These are phyloP conservation scores for Gastrolobium villosum DNA, from an alignment of 306 rosid genomes.

Conservation along the genomic window DNA sequence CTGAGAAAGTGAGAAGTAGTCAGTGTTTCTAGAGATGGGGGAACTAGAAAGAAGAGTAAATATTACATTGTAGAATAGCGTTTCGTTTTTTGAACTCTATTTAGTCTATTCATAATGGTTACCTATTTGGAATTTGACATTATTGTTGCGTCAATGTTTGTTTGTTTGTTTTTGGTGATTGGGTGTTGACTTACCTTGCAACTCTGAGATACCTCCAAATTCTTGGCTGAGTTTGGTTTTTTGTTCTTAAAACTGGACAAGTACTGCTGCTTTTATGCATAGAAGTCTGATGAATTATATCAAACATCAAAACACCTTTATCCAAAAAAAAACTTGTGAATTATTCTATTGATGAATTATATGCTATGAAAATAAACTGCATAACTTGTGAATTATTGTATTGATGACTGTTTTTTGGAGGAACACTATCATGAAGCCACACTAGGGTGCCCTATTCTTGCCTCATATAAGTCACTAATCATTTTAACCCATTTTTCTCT, in stretches of 20 bases:
- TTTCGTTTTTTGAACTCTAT: neutral
- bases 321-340: too few species aligned
- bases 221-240: neutral
- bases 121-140: neutral
- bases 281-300: neutral
- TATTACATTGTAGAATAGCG: neutral
- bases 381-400: neutral
- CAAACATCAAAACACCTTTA: too few species aligned
- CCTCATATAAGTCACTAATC: neutral
- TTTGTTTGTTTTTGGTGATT: neutral
- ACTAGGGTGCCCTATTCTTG: neutral
- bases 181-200: slow-evolving; percentile 3
- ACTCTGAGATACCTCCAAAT: slow-evolving; percentile 7
- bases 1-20: neutral
- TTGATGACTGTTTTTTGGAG: neutral
- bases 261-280: slow-evolving; percentile 15
- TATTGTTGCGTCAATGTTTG: neutral
- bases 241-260: neutral
- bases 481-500: slow-evolving; percentile 14
- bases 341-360: neutral
- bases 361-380: slow-evolving; percentile 16
- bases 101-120: slow-evolving; percentile 9
- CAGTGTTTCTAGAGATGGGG: neutral
- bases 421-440: neutral
- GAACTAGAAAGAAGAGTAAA: neutral